A percentile compares a stretch with the other conserved stretches of the same genome.
These are phyloP conservation scores for Penicillium fimorum DNA, from an alignment of 495 filamentous ascomycete species.

Conservation along the genomic window DNA sequence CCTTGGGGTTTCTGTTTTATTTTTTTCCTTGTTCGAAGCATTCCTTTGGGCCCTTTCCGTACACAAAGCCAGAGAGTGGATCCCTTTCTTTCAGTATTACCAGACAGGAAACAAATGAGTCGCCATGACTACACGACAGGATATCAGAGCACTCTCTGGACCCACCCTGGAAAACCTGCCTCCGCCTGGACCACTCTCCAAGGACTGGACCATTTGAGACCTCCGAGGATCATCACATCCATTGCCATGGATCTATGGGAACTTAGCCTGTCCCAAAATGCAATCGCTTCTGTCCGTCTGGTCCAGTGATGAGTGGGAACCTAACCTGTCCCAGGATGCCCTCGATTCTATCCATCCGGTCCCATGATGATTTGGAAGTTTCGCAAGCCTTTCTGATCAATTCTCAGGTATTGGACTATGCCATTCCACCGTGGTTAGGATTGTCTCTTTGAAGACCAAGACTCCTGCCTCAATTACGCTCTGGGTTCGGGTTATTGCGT, in stretches of 20 bases:
- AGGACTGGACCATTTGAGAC: not conserved
- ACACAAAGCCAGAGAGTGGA: constrained; percentile 4
- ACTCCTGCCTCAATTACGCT: not conserved
- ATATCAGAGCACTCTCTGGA: constrained; percentile 1
- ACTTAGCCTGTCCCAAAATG: not conserved
- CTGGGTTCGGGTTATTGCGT: not conserved
- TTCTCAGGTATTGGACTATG: not conserved
- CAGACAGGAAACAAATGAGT: constrained; percentile 14
- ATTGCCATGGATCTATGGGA: not conserved
- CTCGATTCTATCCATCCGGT: too few relatives aligned
- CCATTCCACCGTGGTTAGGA: not conserved
- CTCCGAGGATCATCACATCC: not conserved
- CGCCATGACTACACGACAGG: constrained; percentile 18
- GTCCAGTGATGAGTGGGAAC: not conserved
- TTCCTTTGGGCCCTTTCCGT: constrained; percentile 1
- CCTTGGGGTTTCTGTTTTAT: not conserved
- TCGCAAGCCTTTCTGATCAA: not conserved
- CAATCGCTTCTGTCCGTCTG: not conserved
- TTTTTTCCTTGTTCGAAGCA: not conserved
- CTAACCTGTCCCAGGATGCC: not conserved
- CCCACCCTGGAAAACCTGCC: not conserved
- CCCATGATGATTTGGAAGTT: not conserved
- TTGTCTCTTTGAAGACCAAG: not conserved
- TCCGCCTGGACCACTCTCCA: not conserved
- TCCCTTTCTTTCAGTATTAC: constrained; percentile 2